phyloP scores from a whole-genome alignment of 78 protist genomes.

The slime mould (Dictyostelium discoideum) region dicty_2.7 NC_007089.4:870501-871000 shows the following conservation, averaged over 20 bases:
- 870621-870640: constrained; percentile 32
- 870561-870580: background rate
- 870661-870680: background rate
- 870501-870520: too few relatives aligned
- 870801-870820: constrained; percentile 84
- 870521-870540: background rate
- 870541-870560: background rate
- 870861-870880: constrained; percentile 34
- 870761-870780: constrained; percentile 70
- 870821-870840: constrained; percentile 52
- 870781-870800: constrained; percentile 67
- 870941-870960: too few relatives aligned
- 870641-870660: constrained; percentile 68
- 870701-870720: background rate
- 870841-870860: constrained; percentile 36
- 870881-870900: constrained; percentile 40
- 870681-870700: background rate
- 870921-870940: constrained; percentile 44
- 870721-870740: background rate
- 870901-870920: constrained; percentile 81
- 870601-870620: background rate
- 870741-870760: constrained; percentile 58
- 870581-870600: constrained; percentile 1
- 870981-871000: too few relatives aligned
- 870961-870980: background rate